Conservation (phyloP, 208 protist species). For the Tritrichomonas foetus region DNA sequence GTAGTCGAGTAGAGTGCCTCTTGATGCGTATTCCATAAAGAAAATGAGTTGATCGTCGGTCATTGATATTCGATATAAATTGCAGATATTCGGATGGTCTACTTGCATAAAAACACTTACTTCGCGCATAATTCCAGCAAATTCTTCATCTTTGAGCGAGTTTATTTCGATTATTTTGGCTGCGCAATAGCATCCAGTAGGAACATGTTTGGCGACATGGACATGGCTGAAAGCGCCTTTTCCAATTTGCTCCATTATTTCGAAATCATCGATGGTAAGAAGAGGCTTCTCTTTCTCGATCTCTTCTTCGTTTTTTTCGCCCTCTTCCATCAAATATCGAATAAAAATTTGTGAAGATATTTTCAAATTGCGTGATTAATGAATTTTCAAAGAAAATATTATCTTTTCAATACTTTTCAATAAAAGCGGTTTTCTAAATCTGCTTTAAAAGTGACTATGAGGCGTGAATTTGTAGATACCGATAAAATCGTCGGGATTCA, state of each 20-base stretch:
- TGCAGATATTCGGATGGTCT: background rate
- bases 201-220: background rate
- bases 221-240: background rate
- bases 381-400: too few relatives aligned
- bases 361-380: too few relatives aligned
- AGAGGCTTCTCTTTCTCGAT: too few relatives aligned
- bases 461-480: too few relatives aligned
- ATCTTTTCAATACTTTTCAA: too few relatives aligned
- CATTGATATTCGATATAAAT: background rate
- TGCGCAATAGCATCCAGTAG: background rate
- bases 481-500: too few relatives aligned
- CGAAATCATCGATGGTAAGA: background rate
- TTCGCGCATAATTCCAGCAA: background rate
- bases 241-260: background rate
- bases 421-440: too few relatives aligned
- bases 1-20: background rate
- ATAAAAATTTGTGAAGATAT: too few relatives aligned
- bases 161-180: background rate
- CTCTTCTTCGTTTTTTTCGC: too few relatives aligned
- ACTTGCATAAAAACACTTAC: conserved; percentile 37
- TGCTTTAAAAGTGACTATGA: too few relatives aligned
- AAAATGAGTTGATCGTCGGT: background rate
- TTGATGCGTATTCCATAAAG: background rate
- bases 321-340: too few relatives aligned
- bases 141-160: too few relatives aligned